phyloP scores from a whole-genome alignment of 768 basidiomycete species.

The Boletellus ananiceps region DNA sequence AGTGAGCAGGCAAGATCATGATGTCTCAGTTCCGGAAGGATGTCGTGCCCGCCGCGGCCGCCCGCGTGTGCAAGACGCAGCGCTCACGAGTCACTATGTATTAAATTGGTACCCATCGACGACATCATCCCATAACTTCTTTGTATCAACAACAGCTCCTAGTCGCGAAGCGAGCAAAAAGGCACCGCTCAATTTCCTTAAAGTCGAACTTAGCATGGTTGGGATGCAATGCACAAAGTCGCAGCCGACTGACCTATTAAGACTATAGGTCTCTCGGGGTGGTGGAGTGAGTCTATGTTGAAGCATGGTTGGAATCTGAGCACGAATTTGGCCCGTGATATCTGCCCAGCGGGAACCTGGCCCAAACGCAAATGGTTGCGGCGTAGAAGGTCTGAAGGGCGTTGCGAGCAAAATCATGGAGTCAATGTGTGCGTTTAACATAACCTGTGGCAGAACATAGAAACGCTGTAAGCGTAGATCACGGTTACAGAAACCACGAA shows the following conservation, averaged over 20 bases:
- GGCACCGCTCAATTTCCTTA: constrained; percentile 75
- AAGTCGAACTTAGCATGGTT: not conserved
- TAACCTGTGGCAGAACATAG: constrained; percentile 38
- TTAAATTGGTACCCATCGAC: constrained; percentile 30
- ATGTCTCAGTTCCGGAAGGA: not conserved
- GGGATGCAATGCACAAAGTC: not conserved
- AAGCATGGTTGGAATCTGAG: constrained; percentile 87
- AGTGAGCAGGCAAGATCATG: not conserved
- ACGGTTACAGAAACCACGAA: constrained; percentile 22
- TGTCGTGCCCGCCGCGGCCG: not conserved
- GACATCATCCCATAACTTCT: constrained; percentile 69
- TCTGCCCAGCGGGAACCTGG: constrained; percentile 56
- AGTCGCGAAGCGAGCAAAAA: constrained; percentile 77
- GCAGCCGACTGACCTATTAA: constrained; percentile 64
- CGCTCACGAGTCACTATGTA: too few species aligned
- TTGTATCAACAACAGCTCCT: constrained; percentile 68
- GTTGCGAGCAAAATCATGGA: constrained; percentile 82
- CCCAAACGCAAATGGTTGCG: constrained; percentile 80
- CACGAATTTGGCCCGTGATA: constrained; percentile 74
- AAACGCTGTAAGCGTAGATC: not conserved
- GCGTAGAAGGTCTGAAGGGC: constrained; percentile 66
- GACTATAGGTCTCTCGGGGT: constrained; percentile 89
- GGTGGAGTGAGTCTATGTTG: constrained; percentile 85
- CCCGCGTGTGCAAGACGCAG: too few species aligned
- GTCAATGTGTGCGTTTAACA: constrained; percentile 82